Percentiles rank a stretch among this genome's conserved stretches.
Conservation (phyloP, 495 filamentous ascomycete genomes). For the Melanomma pulvis-pyrius region DNA sequence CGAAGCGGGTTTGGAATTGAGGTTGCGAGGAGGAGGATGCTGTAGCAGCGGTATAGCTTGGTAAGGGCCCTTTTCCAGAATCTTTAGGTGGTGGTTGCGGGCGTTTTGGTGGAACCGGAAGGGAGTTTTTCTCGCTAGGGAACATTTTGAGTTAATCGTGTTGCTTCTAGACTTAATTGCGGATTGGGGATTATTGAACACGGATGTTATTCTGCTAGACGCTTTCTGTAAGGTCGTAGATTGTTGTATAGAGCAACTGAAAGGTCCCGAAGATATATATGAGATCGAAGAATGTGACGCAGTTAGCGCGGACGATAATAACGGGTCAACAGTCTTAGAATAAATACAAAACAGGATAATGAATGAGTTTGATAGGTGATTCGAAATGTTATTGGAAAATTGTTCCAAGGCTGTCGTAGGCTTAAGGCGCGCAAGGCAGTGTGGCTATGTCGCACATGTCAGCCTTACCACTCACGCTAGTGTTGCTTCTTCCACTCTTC, state of each 20-base stretch:
- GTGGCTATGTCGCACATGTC: background rate
- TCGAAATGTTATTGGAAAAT: background rate
- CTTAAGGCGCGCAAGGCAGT: background rate
- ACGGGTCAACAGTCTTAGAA: no score
- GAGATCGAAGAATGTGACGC: no score
- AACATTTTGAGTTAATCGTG: background rate
- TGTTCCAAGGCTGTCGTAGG: background rate
- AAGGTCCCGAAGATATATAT: no score
- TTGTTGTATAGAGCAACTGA: no score
- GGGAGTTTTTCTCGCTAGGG: background rate
- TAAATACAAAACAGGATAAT: no score
- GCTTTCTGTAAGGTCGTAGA: no score
- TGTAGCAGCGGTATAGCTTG: background rate
- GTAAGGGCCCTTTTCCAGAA: background rate
- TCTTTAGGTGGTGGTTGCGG: background rate
- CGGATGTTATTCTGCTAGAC: no score
- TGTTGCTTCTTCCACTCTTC: no score
- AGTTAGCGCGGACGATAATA: no score
- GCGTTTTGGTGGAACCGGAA: background rate
- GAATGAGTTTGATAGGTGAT: background rate
- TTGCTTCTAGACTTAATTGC: background rate
- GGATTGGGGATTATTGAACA: no score
- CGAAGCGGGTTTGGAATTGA: slow-evolving; percentile 14
- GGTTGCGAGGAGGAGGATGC: background rate
- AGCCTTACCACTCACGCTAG: background rate